These are phyloP conservation scores for Durotheca rogersii DNA, from an alignment of 495 filamentous ascomycete genomes.

Conservation along the genomic window DNA sequence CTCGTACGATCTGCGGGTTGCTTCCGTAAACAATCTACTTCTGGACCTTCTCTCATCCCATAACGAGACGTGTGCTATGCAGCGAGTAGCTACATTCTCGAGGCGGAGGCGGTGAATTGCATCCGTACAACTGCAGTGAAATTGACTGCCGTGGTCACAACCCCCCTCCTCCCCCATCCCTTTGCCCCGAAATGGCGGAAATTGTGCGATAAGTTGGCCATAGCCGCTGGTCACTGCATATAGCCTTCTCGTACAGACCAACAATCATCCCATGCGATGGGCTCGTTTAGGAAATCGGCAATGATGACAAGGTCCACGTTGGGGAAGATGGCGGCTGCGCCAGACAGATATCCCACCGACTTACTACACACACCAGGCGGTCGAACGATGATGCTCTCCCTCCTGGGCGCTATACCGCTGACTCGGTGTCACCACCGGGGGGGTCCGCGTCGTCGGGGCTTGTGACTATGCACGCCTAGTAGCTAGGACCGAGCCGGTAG, in stretches of 20 bases:
- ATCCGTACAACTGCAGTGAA: conserved; percentile 18
- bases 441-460: background rate
- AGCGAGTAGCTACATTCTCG: conserved; percentile 4
- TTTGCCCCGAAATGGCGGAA: conserved; percentile 13
- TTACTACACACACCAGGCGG: background rate
- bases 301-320: conserved; percentile 6
- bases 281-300: conserved; percentile 13
- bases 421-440: no score
- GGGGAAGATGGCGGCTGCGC: conserved; percentile 10
- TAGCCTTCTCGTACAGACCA: background rate
- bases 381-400: background rate
- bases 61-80: conserved; percentile 1
- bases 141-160: conserved; percentile 6
- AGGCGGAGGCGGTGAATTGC: conserved; percentile 24
- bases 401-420: background rate
- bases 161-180: background rate
- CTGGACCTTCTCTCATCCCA: conserved; percentile 1
- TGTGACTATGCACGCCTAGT: background rate
- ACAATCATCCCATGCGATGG: conserved; percentile 6
- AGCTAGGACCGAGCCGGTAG: background rate
- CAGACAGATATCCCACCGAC: background rate
- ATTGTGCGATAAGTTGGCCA: background rate
- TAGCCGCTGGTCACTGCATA: conserved; percentile 1
- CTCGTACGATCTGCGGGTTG: conserved; percentile 15
- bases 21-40: conserved; percentile 2